Evolutionary conservation across 75 land plant species (phyloP), one percentile per base, ranked within the genome.

Genomic region (Sequoiadendron giganteum): DNA sequence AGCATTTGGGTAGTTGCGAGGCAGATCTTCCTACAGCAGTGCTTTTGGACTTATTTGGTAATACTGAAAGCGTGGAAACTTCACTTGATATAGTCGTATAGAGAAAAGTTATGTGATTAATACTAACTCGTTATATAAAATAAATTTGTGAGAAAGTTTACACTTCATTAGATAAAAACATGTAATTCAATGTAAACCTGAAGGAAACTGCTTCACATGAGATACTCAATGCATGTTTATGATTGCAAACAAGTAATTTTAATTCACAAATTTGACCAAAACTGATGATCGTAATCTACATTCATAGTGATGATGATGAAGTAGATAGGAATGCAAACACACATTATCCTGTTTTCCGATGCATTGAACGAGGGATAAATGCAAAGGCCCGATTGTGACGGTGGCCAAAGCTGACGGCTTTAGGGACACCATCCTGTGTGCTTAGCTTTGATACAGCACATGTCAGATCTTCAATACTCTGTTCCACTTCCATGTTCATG

Each of bases 381-480:
- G 95, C 73, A 18, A 97, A 86, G 49, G 93, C 96, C 42, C 96
- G 92, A 58, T 90, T 88, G 81, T 93, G 95, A 78, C 96, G 92
- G 14, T 93, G 97, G 18, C 99, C 99, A 91, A 98, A 98, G 89
- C 93, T 94, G 78, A 96, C 84, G 3, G 86, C 85, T 75, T 95
- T 85, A 75, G 98, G 98, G 30, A 91, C 48, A 82, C 90, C 86
- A 61, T 94, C 94, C 14, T 89, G 79, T 77, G 99, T 98, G 86
- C 90, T 96, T 85, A 98, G 84, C 81, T 90, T 96, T 32, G 99
- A 98, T 48, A 98, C 94, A 85, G 91, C 95, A 48, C 96, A 90
- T 55, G 94, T 90, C 42, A 98, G 92, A 3, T 88, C 91, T 85
- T 94, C 93, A 42, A 95, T 86, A 43, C 84, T 90, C 52, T 90